Evolutionary conservation across 2,329 filamentous ascomycete species (phyloP).

Genomic region (Fusarium annulatum): DNA sequence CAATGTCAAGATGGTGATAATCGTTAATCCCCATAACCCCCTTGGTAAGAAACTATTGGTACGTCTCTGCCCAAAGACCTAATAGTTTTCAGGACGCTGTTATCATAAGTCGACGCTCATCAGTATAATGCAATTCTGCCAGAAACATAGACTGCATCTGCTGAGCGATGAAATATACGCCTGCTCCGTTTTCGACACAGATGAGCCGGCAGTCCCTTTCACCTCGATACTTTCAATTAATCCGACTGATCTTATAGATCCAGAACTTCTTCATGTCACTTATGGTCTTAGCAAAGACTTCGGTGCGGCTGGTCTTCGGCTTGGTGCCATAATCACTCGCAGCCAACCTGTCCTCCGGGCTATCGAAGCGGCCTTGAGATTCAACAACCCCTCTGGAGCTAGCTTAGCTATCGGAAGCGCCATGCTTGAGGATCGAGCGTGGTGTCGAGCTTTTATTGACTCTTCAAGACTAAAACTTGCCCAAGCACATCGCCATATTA

Average conservation of each 20-base stretch:
- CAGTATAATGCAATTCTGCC: slow-evolving; percentile 60
- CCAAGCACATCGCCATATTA: slow-evolving; percentile 54
- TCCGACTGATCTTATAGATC: slow-evolving; percentile 56
- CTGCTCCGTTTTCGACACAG: slow-evolving; percentile 58
- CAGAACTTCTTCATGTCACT: slow-evolving; percentile 61
- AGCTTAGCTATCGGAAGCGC: slow-evolving; percentile 56
- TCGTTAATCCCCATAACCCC: slow-evolving; percentile 66
- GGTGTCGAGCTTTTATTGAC: slow-evolving; percentile 57
- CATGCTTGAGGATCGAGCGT: slow-evolving; percentile 59
- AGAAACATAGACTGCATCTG: slow-evolving; percentile 61
- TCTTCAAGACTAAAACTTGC: slow-evolving; percentile 54
- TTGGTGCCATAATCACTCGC: slow-evolving; percentile 60
- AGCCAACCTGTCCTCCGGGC: slow-evolving; percentile 49
- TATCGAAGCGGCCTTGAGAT: slow-evolving; percentile 55
- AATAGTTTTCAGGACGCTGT: slow-evolving; percentile 50
- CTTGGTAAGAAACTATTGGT: slow-evolving; percentile 50
- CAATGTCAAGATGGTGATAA: slow-evolving; percentile 58
- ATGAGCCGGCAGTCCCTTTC: slow-evolving; percentile 52
- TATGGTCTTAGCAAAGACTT: slow-evolving; percentile 63
- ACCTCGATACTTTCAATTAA: slow-evolving; percentile 62
- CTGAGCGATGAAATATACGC: slow-evolving; percentile 70
- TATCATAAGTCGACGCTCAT: slow-evolving; percentile 57
- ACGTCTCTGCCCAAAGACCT: not conserved
- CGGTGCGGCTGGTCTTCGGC: slow-evolving; percentile 62
- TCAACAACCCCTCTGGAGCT: slow-evolving; percentile 59